Percentiles rank a stretch among this genome's conserved stretches.
Conservation (phyloP, 192 early-diverging fungal genomes). For the Backusella psychrophila region DNA sequence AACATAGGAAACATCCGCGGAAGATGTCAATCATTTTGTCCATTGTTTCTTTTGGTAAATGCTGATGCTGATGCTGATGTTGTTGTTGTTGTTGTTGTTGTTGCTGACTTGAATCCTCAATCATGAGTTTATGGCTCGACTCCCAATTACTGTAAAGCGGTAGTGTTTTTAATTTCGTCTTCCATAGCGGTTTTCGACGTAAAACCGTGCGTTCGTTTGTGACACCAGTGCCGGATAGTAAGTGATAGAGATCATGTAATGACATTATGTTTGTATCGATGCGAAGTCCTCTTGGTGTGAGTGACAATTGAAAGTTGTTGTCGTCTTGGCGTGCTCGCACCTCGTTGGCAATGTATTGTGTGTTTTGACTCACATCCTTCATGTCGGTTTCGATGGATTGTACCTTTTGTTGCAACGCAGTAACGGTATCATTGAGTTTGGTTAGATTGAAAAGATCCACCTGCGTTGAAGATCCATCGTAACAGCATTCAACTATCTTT, state of each 20-base stretch:
- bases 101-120: neutral
- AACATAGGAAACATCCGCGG: constrained; percentile 29
- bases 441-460: constrained; percentile 34
- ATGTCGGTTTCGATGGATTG: constrained; percentile 17
- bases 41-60: neutral
- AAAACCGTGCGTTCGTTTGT: neutral
- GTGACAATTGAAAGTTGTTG: constrained; percentile 14
- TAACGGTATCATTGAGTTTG: constrained; percentile 24
- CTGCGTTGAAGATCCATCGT: constrained; percentile 30
- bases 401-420: constrained; percentile 12
- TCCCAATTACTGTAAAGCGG: constrained; percentile 39
- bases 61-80: neutral
- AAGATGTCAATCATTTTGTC: constrained; percentile 29
- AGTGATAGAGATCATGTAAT: constrained; percentile 26
- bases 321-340: neutral
- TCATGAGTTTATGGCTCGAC: neutral
- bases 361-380: constrained; percentile 13
- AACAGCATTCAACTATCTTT: constrained; percentile 28
- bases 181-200: neutral
- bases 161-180: neutral
- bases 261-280: constrained; percentile 33
- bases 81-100: neutral
- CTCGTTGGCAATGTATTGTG: constrained; percentile 17
- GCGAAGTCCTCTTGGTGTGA: constrained; percentile 23
- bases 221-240: constrained; percentile 7